Base-by-base conservation (phyloP, 2,329 filamentous ascomycete species). In the Fusarium burgessii region DNA sequence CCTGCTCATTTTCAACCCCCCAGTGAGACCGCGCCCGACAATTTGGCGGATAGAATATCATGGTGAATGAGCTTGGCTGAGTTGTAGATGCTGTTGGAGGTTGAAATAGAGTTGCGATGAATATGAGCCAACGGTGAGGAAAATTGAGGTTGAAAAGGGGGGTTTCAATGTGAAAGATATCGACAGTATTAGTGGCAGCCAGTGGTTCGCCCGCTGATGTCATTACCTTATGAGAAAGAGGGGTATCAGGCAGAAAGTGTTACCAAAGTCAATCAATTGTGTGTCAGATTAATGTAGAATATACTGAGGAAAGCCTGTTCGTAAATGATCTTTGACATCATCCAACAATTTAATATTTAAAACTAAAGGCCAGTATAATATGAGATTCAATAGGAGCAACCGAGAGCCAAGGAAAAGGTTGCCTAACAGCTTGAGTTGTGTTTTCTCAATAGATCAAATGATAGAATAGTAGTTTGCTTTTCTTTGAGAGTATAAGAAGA, bases 1-100 rank as follows among this genome's bases (percentile, higher is more conserved):
- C 56, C 45, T 51, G 38, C 56, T 32, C 61, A 54, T 72, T 68
- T 71, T 71, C 69, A 71, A 72, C 47, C 68, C 68, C 69, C 69
- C 52, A 45, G 56, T 20, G 27, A 66, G 35, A 49, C 36, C 5
- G 46, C 43, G 46, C 33, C 51, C 46, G 45, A 46, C 23, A 25
- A 32, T 58, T 42, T 43, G 23, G 41, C 36, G 35, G n/a, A 42
- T 5, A 33, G 14, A 20, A 57, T 27, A n/a, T 23, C 63, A 61
- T 72, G n/a, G 20, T 54, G 47, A 29, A 20, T 35, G 20, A 35
- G 40, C 20, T 45, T 14, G 29, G 18, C 14, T 20, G 23, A 47
- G 25, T 11, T 20, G 11, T 12, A 46, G 17, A 32, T 29, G 20
- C 29, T 56, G 25, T 51, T 13, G 25, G 33, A 61, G 42, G 45